phyloP scores from a whole-genome alignment of 495 filamentous ascomycete species.

The Neurospora sp. region DNA sequence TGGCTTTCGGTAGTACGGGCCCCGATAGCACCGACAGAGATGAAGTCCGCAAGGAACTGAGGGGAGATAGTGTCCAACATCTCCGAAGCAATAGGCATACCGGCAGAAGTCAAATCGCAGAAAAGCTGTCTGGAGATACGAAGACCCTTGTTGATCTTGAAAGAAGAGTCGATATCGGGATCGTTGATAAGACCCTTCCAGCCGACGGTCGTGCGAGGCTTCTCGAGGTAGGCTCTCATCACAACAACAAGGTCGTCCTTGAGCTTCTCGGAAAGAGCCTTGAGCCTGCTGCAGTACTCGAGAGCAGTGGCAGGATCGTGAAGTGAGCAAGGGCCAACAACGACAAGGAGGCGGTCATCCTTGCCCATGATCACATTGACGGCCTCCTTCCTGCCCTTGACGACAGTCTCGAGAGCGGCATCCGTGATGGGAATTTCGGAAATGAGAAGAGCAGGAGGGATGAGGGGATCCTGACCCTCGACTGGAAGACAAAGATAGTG shows the following conservation, averaged over 20 bases:
- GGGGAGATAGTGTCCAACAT: conserved; percentile 99
- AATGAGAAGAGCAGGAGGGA: conserved; percentile 79
- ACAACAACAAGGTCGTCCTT: conserved; percentile 78
- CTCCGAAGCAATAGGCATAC: conserved; percentile 90
- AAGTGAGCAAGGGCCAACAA: conserved; percentile 93
- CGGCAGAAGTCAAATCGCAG: conserved; percentile 71
- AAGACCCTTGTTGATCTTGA: conserved; percentile 98
- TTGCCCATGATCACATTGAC: conserved; percentile 67
- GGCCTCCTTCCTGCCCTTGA: conserved; percentile 73
- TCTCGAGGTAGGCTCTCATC: conserved; percentile 98
- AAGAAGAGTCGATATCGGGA: conserved; percentile 93
- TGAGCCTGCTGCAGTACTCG: conserved; percentile 75
- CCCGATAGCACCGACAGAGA: conserved; percentile 92
- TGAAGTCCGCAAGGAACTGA: conserved; percentile 83
- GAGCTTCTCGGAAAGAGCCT: conserved; percentile 62
- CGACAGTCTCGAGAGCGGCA: conserved; percentile 54
- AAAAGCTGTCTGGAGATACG: conserved; percentile 82
- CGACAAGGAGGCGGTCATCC: conserved; percentile 82
- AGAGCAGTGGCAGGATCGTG: conserved; percentile 84
- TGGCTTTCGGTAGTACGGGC: conserved; percentile 96
- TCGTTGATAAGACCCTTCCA: conserved; percentile 99
- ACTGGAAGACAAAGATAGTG: conserved; percentile 41
- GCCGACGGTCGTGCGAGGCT: conserved; percentile 96
- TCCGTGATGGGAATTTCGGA: conserved; percentile 75
- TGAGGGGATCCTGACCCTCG: conserved; percentile 88